A percentile compares a stretch with the other conserved stretches of the same genome.
Conservation (phyloP, 1,284 basidiomycete species). For the Tilletia indica region DNA sequence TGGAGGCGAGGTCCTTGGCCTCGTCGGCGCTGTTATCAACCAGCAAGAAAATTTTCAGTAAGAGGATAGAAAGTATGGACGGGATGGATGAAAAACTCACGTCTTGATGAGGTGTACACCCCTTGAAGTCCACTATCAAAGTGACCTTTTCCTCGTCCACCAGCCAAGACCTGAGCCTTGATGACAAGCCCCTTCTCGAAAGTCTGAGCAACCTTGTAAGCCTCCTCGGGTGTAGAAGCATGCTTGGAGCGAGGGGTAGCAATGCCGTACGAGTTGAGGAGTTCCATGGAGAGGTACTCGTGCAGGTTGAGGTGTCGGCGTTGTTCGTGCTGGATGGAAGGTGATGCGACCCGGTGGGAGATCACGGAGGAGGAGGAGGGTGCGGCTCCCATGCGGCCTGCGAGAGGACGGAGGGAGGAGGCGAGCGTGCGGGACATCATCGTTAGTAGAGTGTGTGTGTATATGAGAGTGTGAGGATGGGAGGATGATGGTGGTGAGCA, state of each 20-base stretch:
- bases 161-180: conserved; percentile 98
- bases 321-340: conserved; percentile 60
- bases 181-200: conserved; percentile 69
- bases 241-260: conserved; percentile 88
- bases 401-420: conserved; percentile 38
- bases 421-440: conserved; percentile 32
- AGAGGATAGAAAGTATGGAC: not conserved
- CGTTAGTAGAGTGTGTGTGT: conserved; percentile 22
- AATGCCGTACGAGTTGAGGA: conserved; percentile 97
- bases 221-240: conserved; percentile 86
- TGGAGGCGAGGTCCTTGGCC: conserved; percentile 78
- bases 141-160: conserved; percentile 95
- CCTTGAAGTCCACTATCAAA: conserved; percentile 96
- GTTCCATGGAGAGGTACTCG: conserved; percentile 93
- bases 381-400: conserved; percentile 23
- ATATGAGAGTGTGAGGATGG: not conserved
- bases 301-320: conserved; percentile 94
- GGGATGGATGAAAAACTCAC: conserved; percentile 60
- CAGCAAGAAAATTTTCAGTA: conserved; percentile 15
- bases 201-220: conserved; percentile 79
- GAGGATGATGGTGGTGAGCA: too few species aligned
- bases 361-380: conserved; percentile 29
- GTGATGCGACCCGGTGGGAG: not conserved
- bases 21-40: conserved; percentile 70
- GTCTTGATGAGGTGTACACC: conserved; percentile 93